Evolutionary conservation across 768 basidiomycete genomes (phyloP).

Genomic region (Leccinum fibrillosum): DNA sequence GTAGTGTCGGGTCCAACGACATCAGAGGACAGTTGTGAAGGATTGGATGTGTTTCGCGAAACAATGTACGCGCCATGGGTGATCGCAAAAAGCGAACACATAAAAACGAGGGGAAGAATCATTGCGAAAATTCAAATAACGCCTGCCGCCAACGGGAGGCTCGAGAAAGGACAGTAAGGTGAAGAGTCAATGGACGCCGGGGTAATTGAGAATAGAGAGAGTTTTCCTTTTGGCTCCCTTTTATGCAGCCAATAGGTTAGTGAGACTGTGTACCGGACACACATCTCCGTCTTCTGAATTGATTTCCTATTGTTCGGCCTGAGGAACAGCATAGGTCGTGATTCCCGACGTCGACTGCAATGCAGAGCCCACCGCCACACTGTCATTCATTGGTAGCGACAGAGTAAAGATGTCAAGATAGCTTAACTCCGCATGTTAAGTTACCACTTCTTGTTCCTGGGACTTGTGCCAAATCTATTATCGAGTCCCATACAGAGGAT

Average conservation of each 20-base stretch:
- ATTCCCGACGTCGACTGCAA: not conserved
- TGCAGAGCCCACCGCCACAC: not conserved
- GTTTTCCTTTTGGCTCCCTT: not conserved
- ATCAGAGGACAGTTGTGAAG: not conserved
- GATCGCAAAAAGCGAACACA: constrained; percentile 5
- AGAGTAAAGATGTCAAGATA: not conserved
- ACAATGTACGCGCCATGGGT: constrained; percentile 20
- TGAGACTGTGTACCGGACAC: not conserved
- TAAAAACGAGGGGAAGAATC: constrained; percentile 3
- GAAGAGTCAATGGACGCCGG: not conserved
- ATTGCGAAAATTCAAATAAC: constrained; percentile 6
- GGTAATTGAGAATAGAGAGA: not conserved
- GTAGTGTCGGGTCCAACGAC: constrained; percentile 21
- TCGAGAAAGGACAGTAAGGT: not conserved
- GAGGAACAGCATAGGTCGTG: not conserved
- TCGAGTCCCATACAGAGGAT: not conserved
- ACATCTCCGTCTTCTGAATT: not conserved
- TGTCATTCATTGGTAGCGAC: not conserved
- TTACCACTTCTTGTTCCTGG: not conserved
- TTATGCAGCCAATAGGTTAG: not conserved
- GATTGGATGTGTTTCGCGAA: constrained; percentile 5
- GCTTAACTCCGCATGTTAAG: not conserved
- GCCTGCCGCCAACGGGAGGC: not conserved
- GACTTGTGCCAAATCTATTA: not conserved
- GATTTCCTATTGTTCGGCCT: not conserved